Evolutionary conservation across 177 flowering plant species (phyloP).

Genomic region (Tripterygium wilfordii): DNA sequence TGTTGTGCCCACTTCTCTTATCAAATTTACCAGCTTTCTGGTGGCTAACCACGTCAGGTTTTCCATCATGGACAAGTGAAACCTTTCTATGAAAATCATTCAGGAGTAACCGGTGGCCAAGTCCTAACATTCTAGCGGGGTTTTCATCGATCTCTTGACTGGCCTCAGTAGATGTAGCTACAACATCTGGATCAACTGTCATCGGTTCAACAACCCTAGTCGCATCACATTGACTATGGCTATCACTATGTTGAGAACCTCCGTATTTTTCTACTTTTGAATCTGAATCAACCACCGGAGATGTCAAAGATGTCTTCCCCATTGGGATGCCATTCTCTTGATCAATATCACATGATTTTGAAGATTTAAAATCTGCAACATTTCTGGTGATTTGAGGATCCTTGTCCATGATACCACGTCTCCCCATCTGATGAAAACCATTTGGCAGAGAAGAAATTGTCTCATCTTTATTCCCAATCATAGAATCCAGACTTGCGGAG

Average conservation of each 20-base stretch:
- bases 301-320: no score
- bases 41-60: slow-evolving; percentile 14
- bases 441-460: slow-evolving; percentile 6
- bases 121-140: slow-evolving; percentile 33
- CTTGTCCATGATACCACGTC: slow-evolving; percentile 5
- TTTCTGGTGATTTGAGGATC: not conserved
- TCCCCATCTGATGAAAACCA: slow-evolving; percentile 1
- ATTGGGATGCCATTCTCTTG: no score
- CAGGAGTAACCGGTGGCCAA: slow-evolving; percentile 28
- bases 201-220: slow-evolving; percentile 7
- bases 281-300: slow-evolving; percentile 18
- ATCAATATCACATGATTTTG: slow-evolving; percentile 12
- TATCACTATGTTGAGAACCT: slow-evolving; percentile 12
- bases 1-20: slow-evolving; percentile 12
- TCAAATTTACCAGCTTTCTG: slow-evolving; percentile 19
- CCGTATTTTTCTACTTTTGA: slow-evolving; percentile 14
- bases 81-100: slow-evolving; percentile 41
- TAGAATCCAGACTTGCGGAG: slow-evolving; percentile 13
- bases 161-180: slow-evolving; percentile 13
- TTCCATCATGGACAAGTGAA: slow-evolving; percentile 23
- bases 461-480: slow-evolving; percentile 13
- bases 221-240: slow-evolving; percentile 2
- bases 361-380: slow-evolving; percentile 7
- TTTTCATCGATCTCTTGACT: slow-evolving; percentile 21
- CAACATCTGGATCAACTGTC: slow-evolving; percentile 15